A percentile compares a stretch with the other conserved stretches of the same genome.
Conservation (phyloP, 2,329 filamentous ascomycete species). For the Clarireedia hainanense region DNA sequence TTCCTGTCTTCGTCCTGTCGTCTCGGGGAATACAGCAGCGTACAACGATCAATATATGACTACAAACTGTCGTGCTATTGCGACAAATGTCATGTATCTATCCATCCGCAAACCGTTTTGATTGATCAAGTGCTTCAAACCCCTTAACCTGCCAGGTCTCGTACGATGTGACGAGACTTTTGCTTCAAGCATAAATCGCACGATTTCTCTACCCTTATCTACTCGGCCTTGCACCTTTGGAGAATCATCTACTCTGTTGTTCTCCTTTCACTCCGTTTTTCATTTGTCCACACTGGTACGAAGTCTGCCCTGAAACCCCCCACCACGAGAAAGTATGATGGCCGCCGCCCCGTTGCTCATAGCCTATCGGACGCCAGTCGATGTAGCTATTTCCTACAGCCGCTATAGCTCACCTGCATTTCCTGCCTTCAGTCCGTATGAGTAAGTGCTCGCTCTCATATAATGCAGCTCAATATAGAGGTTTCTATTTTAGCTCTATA, state of each 20-base stretch:
- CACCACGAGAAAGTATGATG: background rate
- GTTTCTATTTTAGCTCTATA: background rate
- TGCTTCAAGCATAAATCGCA: constrained; percentile 7
- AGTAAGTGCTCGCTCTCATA: constrained; percentile 5
- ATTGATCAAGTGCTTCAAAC: background rate
- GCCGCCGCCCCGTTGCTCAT: constrained; percentile 1
- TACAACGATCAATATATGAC: background rate
- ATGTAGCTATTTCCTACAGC: background rate
- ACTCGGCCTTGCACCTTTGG: background rate
- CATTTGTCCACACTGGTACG: background rate
- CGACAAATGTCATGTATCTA: background rate
- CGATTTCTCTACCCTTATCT: background rate
- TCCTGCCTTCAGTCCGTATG: constrained; percentile 5
- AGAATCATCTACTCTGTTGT: background rate
- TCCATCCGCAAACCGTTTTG: background rate
- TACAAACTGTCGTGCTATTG: background rate
- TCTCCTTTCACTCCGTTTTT: background rate
- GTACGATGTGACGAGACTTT: constrained; percentile 5
- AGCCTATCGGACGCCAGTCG: background rate
- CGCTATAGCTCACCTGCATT: constrained; percentile 5
- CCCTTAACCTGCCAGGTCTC: background rate
- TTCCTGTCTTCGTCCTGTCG: background rate
- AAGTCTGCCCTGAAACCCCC: background rate
- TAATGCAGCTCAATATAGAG: background rate
- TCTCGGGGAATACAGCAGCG: constrained; percentile 1